Evolutionary conservation across 176 grass and related monocot genomes (phyloP), one percentile per base, ranked within the genome.

Genomic region (Rhynchospora pubera): DNA sequence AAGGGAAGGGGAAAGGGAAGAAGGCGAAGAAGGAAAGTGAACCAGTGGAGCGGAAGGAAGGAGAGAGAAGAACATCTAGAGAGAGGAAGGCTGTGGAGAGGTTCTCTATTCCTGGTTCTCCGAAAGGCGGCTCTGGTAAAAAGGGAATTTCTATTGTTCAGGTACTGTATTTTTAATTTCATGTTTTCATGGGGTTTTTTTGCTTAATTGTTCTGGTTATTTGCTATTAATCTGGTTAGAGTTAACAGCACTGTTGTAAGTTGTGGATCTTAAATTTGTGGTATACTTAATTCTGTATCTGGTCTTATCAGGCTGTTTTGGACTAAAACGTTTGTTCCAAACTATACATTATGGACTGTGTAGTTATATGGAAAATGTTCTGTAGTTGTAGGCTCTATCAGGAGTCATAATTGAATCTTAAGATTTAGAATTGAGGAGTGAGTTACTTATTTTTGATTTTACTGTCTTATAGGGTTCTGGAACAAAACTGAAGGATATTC

Each of bases 21-120:
- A 61, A 30, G 61, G 16, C 72, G 26, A 7, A 19, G 69, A 82
- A 74, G 51, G 4, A 45, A 63, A 24, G 12, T 47, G 71, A 89
- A 86, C 81, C 69, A 75, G 76, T 26, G 19, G 60, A 62, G 55
- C 15, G 86, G 91, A 80, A 87, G 67, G 69, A 82, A 83, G 50
- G 79, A 57, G 86, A 88, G 83, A 88, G 59, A 26, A 81, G 91
- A 73, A 91, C 92, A 3, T 94, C 93, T 57, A 87, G 96, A 85
- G 92, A 94, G 92, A 81, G 92, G 62, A 98, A 93, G 85, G 86
- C 92, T 2, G 97, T 99, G 21, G 97, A 99, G 89, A 77, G 97
- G 82, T 99, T 90, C 86, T 67, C 97, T 32, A 89, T 87, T 64
- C 82, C 87, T 18, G 62, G 59, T 32, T 65, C 93, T 57, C 93